Evolutionary conservation across 371 early-diverging fungal genomes (phyloP), one percentile per base, ranked within the genome.

Genomic region (Mucor plumbeus): DNA sequence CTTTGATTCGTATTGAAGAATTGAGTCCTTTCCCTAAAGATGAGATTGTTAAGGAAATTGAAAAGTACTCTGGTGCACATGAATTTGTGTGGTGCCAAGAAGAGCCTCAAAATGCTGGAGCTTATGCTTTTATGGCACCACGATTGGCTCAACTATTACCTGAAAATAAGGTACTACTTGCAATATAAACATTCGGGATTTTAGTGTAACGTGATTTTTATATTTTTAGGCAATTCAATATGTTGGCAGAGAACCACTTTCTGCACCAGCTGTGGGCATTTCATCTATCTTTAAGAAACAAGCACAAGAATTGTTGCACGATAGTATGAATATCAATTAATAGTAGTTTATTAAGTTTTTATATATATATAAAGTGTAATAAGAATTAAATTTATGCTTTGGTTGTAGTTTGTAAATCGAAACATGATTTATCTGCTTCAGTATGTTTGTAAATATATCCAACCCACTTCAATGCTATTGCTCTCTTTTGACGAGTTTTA

Each of bases 1-100:
- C 96, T 0, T 73, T 98, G 69, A 85, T 97, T 9, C 83, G 98
- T 57, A 59, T 98, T 17, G 99, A 98, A 69, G 97, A 98, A 83
- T 62, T 98, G 47, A 88, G 90, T 60, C 99, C 99, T 17, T 96
- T 98, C 91, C 99, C 99, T 19, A 84, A 84, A 68, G 81, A 85
- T 10, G 87, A 90, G 35, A 68, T 97, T 17, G 59, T 77, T 61
- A 55, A 76, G n/a, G 91, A 91, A 67, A 73, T 97, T 15, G 74
- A 70, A 40, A 82, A 87, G 53, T 95, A 87, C 74, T 63, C 73
- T 15, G 82, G 84, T 33, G 93, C 88, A 17, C 72, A 79, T 17
- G 91, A 96, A 47, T 93, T 91, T 76, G 79, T 90, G 3, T 98
- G 95, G 94, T 90, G 92, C 65, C 99, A 98, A 75, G 99, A 98